Percentiles rank a stretch among this genome's conserved stretches.
Evolutionary conservation across 2,329 filamentous ascomycete genomes (phyloP).

Genomic region (Botrytis squamosa): DNA sequence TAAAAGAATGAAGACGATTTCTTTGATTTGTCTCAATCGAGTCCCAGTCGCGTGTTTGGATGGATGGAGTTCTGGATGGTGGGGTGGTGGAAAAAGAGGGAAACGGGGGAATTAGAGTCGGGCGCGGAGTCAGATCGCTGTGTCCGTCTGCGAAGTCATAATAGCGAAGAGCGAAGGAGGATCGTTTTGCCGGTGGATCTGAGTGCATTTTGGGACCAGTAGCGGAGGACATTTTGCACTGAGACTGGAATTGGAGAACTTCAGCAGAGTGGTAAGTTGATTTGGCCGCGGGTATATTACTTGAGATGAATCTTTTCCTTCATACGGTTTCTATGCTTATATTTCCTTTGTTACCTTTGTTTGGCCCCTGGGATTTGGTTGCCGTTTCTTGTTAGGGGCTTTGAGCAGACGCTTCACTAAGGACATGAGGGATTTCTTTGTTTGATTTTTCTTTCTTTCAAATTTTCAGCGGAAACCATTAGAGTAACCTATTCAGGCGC

Average conservation of each 20-base stretch:
- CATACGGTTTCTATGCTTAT: too few species aligned
- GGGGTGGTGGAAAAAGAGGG: neutral
- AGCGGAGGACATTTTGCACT: neutral
- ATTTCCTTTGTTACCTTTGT: neutral
- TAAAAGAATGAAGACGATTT: neutral
- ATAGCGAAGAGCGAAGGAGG: neutral
- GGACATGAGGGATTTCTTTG: neutral
- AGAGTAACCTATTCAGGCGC: too few species aligned
- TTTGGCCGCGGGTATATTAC: fast-evolving
- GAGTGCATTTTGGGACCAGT: neutral
- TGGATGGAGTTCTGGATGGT: neutral
- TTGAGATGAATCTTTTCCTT: neutral
- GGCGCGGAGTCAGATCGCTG: neutral
- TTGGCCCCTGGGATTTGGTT: neutral
- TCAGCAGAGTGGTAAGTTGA: neutral
- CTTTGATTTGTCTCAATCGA: neutral
- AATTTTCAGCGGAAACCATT: neutral
- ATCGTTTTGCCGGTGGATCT: neutral
- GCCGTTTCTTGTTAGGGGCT: neutral
- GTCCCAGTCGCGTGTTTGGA: neutral
- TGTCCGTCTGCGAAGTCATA: neutral
- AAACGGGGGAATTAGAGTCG: neutral
- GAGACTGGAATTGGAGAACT: neutral
- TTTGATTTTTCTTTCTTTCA: too few species aligned
- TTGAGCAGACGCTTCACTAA: neutral